Evolutionary conservation across 2,329 filamentous ascomycete genomes (phyloP).

Genomic region (Penicillium psychrosexuale): DNA sequence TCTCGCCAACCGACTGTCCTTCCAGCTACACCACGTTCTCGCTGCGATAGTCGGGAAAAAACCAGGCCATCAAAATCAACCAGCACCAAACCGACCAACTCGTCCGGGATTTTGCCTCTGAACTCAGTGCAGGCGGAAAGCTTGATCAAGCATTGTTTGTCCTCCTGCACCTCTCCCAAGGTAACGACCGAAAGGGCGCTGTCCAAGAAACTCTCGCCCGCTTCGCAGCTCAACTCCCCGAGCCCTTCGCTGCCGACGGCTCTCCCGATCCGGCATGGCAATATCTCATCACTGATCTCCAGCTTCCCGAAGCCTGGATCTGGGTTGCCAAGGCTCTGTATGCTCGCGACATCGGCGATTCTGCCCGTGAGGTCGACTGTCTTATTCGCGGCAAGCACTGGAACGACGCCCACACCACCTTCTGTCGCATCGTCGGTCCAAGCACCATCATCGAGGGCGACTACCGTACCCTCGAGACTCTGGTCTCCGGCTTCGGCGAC

Average conservation of each 20-base stretch:
- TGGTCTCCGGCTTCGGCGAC: constrained; percentile 69
- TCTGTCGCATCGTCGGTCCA: constrained; percentile 77
- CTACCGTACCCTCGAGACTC: constrained; percentile 63
- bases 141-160: constrained; percentile 74
- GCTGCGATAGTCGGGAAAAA: constrained; percentile 44
- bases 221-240: constrained; percentile 64
- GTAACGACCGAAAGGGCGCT: constrained; percentile 60
- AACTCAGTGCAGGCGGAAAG: constrained; percentile 55
- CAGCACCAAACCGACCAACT: constrained; percentile 63
- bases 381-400: constrained; percentile 74
- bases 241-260: constrained; percentile 52
- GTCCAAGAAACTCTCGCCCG: constrained; percentile 71
- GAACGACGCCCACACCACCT: constrained; percentile 78
- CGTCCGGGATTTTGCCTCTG: constrained; percentile 59
- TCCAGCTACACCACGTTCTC: constrained; percentile 76
- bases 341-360: constrained; percentile 70
- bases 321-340: constrained; percentile 83
- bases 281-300: constrained; percentile 61
- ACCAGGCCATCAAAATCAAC: constrained; percentile 52
- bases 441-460: constrained; percentile 77
- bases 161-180: constrained; percentile 68
- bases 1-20: constrained; percentile 72
- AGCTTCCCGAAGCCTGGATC: constrained; percentile 74
- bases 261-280: constrained; percentile 50
- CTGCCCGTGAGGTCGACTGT: constrained; percentile 69